These are phyloP conservation scores for Tolypocladium cylindrosporum DNA, from an alignment of 2,329 filamentous ascomycete species.

Conservation along the genomic window DNA sequence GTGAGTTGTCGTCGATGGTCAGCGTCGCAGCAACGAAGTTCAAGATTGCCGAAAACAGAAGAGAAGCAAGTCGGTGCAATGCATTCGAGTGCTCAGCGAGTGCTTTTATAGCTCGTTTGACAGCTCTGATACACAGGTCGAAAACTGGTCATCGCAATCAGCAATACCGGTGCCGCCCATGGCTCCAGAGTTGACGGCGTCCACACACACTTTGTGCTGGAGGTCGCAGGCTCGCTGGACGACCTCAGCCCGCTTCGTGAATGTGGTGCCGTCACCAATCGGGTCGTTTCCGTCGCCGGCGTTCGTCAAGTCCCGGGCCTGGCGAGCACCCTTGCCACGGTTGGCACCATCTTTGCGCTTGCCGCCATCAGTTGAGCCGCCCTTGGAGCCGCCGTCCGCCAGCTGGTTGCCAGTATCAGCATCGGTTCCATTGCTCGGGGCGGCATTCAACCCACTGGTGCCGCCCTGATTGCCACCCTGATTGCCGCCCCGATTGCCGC, in stretches of 20 bases:
- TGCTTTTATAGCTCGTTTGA: not conserved
- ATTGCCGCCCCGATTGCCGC: not conserved
- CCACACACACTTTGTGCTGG: conserved; percentile 50
- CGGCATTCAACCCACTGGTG: not conserved
- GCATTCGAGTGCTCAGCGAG: not conserved
- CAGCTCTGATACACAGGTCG: conserved; percentile 26
- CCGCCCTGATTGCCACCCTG: conserved; percentile 1
- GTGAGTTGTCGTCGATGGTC: not conserved
- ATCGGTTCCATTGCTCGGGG: not conserved
- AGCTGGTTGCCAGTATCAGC: not conserved
- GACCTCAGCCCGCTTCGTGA: conserved; percentile 45
- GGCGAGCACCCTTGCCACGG: conserved; percentile 7
- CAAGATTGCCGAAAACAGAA: not conserved
- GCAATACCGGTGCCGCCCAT: conserved; percentile 26
- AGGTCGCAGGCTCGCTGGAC: conserved; percentile 52
- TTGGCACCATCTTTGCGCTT: conserved; percentile 10
- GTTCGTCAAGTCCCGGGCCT: conserved; percentile 30
- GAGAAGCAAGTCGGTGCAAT: not conserved
- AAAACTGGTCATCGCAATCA: conserved; percentile 48
- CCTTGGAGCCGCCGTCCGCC: conserved; percentile 1
- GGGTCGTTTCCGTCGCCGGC: not conserved
- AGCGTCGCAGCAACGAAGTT: not conserved
- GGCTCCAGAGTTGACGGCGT: conserved; percentile 43
- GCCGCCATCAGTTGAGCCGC: conserved; percentile 1
- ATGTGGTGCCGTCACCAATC: conserved; percentile 34